phyloP scores from a whole-genome alignment of 1,139 yeast genomes.

The Blastobotrys aristatus region DNA sequence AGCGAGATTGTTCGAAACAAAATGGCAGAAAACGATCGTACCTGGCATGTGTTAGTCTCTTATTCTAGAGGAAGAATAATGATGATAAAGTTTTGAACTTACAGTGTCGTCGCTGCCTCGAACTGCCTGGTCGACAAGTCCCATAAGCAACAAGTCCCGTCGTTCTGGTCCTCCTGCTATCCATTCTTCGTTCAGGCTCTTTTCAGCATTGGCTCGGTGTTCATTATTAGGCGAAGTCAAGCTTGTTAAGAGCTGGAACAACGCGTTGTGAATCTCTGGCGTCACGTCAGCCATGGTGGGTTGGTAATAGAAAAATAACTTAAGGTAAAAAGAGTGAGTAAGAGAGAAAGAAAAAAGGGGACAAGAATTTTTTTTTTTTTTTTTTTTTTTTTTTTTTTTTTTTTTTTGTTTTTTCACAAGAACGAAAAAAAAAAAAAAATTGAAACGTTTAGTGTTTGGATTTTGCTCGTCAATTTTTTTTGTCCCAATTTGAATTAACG shows the following conservation, averaged over 20 bases:
- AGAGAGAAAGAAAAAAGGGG: background rate
- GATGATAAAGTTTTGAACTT: slow-evolving; percentile 23
- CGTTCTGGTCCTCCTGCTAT: slow-evolving; percentile 40
- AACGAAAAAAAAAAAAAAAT: background rate
- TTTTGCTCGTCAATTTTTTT: too few species aligned
- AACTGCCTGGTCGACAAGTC: slow-evolving; percentile 77
- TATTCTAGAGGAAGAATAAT: too few species aligned
- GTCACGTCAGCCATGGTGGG: slow-evolving; percentile 41
- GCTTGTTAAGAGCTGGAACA: slow-evolving; percentile 57
- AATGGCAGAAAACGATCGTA: slow-evolving; percentile 71
- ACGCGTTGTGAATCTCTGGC: slow-evolving; percentile 51
- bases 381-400: background rate
- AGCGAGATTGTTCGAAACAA: slow-evolving; percentile 66
- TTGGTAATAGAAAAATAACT: background rate
- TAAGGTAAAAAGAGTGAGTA: too few species aligned
- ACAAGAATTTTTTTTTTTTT: background rate
- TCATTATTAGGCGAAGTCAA: slow-evolving; percentile 75
- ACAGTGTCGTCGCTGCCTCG: slow-evolving; percentile 51
- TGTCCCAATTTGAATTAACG: background rate
- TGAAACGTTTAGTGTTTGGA: background rate
- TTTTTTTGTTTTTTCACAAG: background rate
- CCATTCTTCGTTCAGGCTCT: slow-evolving; percentile 71
- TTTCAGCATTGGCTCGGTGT: slow-evolving; percentile 74
- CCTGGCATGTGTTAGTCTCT: slow-evolving; percentile 16
- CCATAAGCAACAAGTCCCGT: slow-evolving; percentile 66